These are phyloP conservation scores for Pythium utonaiense DNA, from an alignment of 352 stramenopile genomes.

Conservation along the genomic window DNA sequence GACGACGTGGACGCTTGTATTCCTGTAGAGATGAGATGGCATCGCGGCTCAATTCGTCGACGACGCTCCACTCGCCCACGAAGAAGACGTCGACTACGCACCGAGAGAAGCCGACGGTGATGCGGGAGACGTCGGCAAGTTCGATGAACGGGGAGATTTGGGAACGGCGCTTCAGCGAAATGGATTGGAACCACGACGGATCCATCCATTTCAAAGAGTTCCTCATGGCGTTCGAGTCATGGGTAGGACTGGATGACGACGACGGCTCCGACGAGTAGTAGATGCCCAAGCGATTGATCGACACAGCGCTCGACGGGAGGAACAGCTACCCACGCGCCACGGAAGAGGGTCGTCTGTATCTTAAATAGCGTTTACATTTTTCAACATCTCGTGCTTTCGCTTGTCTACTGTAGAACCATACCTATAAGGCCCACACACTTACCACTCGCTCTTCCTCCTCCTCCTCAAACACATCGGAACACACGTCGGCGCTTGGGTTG, in stretches of 20 bases:
- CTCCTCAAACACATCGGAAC: slow-evolving; percentile 61
- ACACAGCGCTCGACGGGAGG: not conserved
- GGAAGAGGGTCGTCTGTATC: slow-evolving; percentile 22
- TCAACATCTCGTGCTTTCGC: slow-evolving; percentile 10
- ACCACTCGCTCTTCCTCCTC: not conserved
- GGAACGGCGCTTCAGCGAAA: slow-evolving; percentile 82
- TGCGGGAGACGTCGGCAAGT: slow-evolving; percentile 13
- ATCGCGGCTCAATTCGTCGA: slow-evolving; percentile 54
- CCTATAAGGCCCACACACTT: not conserved
- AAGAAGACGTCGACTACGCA: slow-evolving; percentile 60
- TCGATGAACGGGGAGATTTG: slow-evolving; percentile 69
- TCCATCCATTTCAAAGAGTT: slow-evolving; percentile 89
- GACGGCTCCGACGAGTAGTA: slow-evolving; percentile 27
- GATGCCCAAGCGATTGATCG: not conserved
- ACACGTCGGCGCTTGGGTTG: slow-evolving; percentile 61
- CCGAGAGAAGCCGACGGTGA: slow-evolving; percentile 10
- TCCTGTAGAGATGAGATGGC: slow-evolving; percentile 62
- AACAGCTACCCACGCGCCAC: too few species aligned
- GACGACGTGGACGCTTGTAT: too few species aligned
- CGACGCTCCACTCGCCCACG: slow-evolving; percentile 68
- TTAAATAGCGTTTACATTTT: slow-evolving; percentile 34
- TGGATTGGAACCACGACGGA: slow-evolving; percentile 86
- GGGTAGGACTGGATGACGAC: slow-evolving; percentile 79
- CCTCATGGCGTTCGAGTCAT: slow-evolving; percentile 84
- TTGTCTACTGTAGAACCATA: not conserved